Percentiles rank a stretch among this genome's conserved stretches.
Evolutionary conservation across 1,139 yeast species (phyloP).

Genomic region (Scheffersomyces titani): DNA sequence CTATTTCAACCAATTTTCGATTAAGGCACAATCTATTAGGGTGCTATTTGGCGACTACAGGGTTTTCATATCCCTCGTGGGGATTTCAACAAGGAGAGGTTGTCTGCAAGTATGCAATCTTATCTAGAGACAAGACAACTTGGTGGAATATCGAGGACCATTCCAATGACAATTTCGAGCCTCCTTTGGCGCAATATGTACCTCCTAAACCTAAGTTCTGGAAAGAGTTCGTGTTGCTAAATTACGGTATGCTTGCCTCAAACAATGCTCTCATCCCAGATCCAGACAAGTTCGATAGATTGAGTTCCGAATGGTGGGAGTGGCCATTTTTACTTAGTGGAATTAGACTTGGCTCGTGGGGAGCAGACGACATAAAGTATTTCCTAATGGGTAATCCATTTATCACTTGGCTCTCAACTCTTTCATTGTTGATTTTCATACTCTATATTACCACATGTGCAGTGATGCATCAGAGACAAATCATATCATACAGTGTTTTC

Average conservation of each 20-base stretch:
- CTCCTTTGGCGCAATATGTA: constrained; percentile 40
- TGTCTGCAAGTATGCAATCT: constrained; percentile 57
- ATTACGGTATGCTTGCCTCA: constrained; percentile 78
- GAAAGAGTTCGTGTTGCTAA: constrained; percentile 67
- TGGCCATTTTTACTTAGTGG: constrained; percentile 72
- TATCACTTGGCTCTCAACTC: constrained; percentile 60
- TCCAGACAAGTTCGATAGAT: constrained; percentile 60
- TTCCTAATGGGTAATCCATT: constrained; percentile 70
- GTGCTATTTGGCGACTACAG: constrained; percentile 75
- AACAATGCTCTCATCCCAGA: constrained; percentile 78
- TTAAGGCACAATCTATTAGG: constrained; percentile 62
- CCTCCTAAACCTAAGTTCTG: constrained; percentile 72
- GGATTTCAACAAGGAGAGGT: constrained; percentile 84
- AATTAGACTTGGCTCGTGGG: constrained; percentile 72
- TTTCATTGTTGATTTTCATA: constrained; percentile 20
- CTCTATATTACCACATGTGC: constrained; percentile 19
- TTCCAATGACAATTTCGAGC: constrained; percentile 43
- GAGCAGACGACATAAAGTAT: constrained; percentile 47
- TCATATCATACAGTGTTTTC: constrained; percentile 12
- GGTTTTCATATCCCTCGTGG: constrained; percentile 73
- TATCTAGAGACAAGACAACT: constrained; percentile 60
- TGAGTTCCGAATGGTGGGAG: constrained; percentile 79
- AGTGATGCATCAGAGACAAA: constrained; percentile 37
- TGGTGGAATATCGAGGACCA: constrained; percentile 86
- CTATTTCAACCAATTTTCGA: constrained; percentile 70